Percentiles rank a stretch among this genome's conserved stretches.
Evolutionary conservation across 768 basidiomycete genomes (phyloP).

Genomic region (Naganishia randhawae): DNA sequence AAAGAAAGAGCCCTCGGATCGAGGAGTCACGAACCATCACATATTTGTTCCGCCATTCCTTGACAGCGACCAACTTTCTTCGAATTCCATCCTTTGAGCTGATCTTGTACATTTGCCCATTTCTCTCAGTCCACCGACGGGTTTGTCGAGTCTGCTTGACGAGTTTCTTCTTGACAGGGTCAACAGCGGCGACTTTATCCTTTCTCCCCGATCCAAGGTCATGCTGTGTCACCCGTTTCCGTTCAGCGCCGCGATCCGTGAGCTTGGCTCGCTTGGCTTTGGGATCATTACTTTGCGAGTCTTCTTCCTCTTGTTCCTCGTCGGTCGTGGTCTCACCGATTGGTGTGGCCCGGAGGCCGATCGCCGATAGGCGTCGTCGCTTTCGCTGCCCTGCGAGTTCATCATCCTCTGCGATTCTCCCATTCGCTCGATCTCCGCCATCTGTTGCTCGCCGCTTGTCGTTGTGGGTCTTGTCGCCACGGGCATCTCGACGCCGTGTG

Average conservation of each 20-base stretch:
- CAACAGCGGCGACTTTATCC: not conserved
- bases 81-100: not conserved
- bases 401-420: too few relatives aligned
- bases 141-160: not conserved
- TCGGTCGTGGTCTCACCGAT: not conserved
- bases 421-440: not conserved
- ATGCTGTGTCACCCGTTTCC: not conserved
- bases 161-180: not conserved
- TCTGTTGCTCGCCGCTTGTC: not conserved
- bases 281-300: not conserved
- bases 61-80: not conserved
- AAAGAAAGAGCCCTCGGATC: not conserved
- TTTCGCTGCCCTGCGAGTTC: not conserved
- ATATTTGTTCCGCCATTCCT: conserved; percentile 7
- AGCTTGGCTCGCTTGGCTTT: too few relatives aligned
- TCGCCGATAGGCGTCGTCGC: not conserved
- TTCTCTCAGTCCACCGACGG: not conserved
- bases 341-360: not conserved
- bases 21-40: conserved; percentile 3
- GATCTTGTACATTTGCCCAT: conserved; percentile 2
- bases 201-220: not conserved
- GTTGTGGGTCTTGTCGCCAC: not conserved
- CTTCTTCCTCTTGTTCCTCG: not conserved
- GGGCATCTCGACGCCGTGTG: not conserved
- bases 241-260: too few relatives aligned